phyloP scores from a whole-genome alignment of 2,329 filamentous ascomycete genomes.

The Fusarium phyllophilum region DNA sequence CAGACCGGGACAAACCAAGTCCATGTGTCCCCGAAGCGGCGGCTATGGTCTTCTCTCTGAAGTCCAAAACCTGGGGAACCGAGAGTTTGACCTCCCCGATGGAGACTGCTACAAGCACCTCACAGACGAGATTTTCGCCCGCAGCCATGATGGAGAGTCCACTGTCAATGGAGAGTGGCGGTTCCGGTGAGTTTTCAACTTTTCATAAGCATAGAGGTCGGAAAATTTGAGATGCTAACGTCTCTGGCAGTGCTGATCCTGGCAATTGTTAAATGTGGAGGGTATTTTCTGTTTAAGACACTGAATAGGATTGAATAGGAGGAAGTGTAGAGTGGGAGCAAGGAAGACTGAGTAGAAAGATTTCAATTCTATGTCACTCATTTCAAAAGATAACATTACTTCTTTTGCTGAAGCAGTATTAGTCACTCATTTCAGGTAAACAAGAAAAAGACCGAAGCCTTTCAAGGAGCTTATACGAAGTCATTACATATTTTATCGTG shows the following conservation, averaged over 20 bases:
- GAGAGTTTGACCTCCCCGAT: too few species aligned
- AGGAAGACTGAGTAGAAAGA: rapidly evolving
- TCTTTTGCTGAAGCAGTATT: neutral
- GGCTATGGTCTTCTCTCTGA: neutral
- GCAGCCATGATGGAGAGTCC: neutral
- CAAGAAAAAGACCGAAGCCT: rapidly evolving
- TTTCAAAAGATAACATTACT: neutral
- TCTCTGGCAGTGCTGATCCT: neutral
- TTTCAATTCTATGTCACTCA: neutral
- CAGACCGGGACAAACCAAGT: neutral
- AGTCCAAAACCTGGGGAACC: neutral
- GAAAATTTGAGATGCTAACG: neutral
- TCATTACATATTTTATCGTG: rapidly evolving
- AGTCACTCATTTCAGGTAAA: neutral
- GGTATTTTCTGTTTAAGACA: neutral
- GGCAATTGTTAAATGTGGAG: neutral
- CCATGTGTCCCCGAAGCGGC: neutral
- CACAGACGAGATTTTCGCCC: too few species aligned
- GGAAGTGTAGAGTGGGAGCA: rapidly evolving
- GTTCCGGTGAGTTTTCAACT: neutral
- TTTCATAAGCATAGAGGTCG: too few species aligned
- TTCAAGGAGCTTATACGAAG: rapidly evolving
- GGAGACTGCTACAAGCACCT: too few species aligned
- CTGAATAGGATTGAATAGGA: neutral
- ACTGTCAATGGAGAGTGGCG: neutral